Base-by-base conservation (phyloP, 1,284 basidiomycete species). In the Polyporus tsugae region DNA sequence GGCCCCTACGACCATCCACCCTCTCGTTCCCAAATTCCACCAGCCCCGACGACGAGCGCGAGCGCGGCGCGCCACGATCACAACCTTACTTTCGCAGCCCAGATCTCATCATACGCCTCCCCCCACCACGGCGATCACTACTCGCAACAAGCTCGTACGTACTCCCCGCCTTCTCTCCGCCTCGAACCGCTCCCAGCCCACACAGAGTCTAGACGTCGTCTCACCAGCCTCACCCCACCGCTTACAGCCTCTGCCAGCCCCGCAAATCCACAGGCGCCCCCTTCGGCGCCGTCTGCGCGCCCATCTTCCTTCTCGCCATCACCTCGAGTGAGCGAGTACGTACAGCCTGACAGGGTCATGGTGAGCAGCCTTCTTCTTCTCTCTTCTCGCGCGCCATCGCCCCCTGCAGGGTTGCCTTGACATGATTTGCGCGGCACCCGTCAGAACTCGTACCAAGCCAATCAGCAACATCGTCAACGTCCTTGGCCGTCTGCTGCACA, bases 61-160 rank as follows among this genome's bases (percentile, higher is more conserved):
- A 29, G 44, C 58, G 38, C 39, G 29, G 33, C 58, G 63, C 57
- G 57, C 63, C 63, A 59, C 57, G 42, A 64, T 60, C 63, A 59
- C 55, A 58, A 19, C 55, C 35, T 36, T 17, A 10, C 63, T 29
- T 63, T 63, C 52, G 22, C 46, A 22, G n/a, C 38, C 42, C 22
- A 29, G 44, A 62, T 62, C 29, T 22, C 61, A 62, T 62, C 61
- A 52, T 62, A 44, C 35, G 17, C 61, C 33, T n/a, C 7, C 42
- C n/a, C 44, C 29, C 44, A 11, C 41, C 44, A 25, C 35, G 29
- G 36, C 62, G 39, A 63, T 63, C 62, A 63, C 62, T 63, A 53
- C 62, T 13, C 44, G 2, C 42, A 46, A 25, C 55, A 58, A 25
- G 11, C 53, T 29, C 17, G 63, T 64, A 42, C 42, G 63, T 64